Base-by-base conservation (phyloP, 2,329 filamentous ascomycete species). In the Sphaerulina musiva region DNA sequence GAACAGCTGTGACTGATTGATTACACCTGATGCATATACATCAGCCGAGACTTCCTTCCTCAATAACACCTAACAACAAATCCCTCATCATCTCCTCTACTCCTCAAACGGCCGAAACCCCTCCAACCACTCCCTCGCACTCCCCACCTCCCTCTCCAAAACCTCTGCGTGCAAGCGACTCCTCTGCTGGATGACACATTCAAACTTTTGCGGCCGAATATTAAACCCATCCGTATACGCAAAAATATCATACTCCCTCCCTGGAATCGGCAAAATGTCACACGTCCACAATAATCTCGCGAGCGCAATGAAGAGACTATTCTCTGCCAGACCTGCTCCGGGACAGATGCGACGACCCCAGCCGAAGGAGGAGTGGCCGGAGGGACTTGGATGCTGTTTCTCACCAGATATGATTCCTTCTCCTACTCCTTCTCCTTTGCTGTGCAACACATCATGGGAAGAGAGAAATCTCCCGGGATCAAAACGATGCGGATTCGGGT, bases 261-360 rank as follows among this genome's bases (percentile, higher is more conserved):
- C 70, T 32, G 67, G 59, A 4, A 62, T 56, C 0, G 67, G 63
- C 53, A 51, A 11, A 31, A 73, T 67, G 39, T 73, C 65, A 48
- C 69, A 72, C 0, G 66, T 68, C 80, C 80, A 83, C 0, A 84
- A 57, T 14, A 72, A 26, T 14, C 63, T 64, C 5, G 64, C 64
- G 9, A 69, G 40, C 9, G 68, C 68, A 46, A 68, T 64, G 59
- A 64, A 72, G 23, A 81, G 70, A 0, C 73, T 79, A 0, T 77
- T 75, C 40, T 76, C 73, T 0, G 77, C 62, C 1, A 82, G 70
- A 46, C 81, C 77, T 59, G 79, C 73, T 0, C 77, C 76, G 2
- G 71, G 70, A 57, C 77, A 79, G 14, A 74, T 71, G 6, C 77
- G 68, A 6, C 77, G 68, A 0, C 76, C 77, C 12, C 70, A 73